Conservation (phyloP, 139 green algal genomes). For the Asterochloris erici region DNA sequence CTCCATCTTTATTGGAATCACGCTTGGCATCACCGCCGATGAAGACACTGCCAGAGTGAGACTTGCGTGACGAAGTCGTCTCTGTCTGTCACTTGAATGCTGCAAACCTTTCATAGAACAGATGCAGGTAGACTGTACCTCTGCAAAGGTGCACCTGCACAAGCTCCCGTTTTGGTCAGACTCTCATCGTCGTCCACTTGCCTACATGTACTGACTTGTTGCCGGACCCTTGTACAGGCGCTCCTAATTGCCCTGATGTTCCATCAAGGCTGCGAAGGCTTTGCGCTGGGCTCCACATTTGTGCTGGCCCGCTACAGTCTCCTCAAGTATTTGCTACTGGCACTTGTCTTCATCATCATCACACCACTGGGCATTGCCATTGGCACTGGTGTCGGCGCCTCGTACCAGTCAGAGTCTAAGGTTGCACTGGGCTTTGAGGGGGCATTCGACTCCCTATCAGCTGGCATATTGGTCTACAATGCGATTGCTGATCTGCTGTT, state of each 20-base stretch:
- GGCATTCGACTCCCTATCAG: constrained; percentile 50
- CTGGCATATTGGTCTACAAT: constrained; percentile 65
- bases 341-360: constrained; percentile 46
- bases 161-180: too few species aligned
- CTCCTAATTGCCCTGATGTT: constrained; percentile 56
- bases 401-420: constrained; percentile 34
- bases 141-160: too few species aligned
- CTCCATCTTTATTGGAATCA: constrained; percentile 46
- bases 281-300: constrained; percentile 31
- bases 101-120: too few species aligned
- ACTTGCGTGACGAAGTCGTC: too few species aligned
- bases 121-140: too few species aligned
- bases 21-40: constrained; percentile 40
- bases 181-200: too few species aligned
- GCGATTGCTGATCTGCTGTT: constrained; percentile 56
- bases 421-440: constrained; percentile 38
- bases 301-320: constrained; percentile 15
- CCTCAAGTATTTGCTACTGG: constrained; percentile 35
- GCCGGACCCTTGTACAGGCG: not conserved
- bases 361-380: constrained; percentile 61
- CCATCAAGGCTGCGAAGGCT: constrained; percentile 55
- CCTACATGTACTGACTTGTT: too few species aligned
- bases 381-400: constrained; percentile 41
- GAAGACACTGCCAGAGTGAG: constrained; percentile 18
- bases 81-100: not conserved